Conservation (phyloP, 2,329 filamentous ascomycete species). For the Atkinsonella hypoxylon region DNA sequence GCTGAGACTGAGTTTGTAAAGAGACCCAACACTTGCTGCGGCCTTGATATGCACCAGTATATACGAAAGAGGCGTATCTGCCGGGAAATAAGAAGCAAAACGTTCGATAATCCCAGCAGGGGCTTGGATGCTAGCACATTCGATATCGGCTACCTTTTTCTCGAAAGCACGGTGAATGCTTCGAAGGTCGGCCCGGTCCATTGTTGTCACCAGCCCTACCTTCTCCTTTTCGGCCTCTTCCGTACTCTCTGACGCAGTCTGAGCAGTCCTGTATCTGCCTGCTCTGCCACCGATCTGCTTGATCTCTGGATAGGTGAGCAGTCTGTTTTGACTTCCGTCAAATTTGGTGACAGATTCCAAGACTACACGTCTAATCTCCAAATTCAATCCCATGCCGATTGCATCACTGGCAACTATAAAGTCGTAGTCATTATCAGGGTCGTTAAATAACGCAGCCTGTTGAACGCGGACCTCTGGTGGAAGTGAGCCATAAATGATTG, state of each 20-base stretch:
- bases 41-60: constrained; percentile 66
- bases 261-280: constrained; percentile 67
- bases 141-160: constrained; percentile 51
- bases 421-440: constrained; percentile 91
- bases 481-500: constrained; percentile 83
- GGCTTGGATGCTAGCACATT: constrained; percentile 61
- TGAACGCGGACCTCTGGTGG: constrained; percentile 87
- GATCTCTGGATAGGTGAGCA: constrained; percentile 62
- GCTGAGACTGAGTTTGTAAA: constrained; percentile 55
- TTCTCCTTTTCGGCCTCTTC: constrained; percentile 21
- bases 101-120: constrained; percentile 58
- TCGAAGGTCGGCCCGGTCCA: constrained; percentile 58
- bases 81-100: constrained; percentile 73
- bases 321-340: constrained; percentile 44
- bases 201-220: constrained; percentile 65
- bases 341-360: constrained; percentile 71
- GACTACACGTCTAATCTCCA: constrained; percentile 82
- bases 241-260: constrained; percentile 8
- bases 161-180: constrained; percentile 51
- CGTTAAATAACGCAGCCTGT: constrained; percentile 88
- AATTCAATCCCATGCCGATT: constrained; percentile 92
- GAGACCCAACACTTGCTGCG: constrained; percentile 47
- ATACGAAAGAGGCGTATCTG: constrained; percentile 69
- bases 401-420: constrained; percentile 89
- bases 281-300: constrained; percentile 94